Evolutionary conservation across 1,284 basidiomycete genomes (phyloP).

Genomic region (Tilletiaria anomala): DNA sequence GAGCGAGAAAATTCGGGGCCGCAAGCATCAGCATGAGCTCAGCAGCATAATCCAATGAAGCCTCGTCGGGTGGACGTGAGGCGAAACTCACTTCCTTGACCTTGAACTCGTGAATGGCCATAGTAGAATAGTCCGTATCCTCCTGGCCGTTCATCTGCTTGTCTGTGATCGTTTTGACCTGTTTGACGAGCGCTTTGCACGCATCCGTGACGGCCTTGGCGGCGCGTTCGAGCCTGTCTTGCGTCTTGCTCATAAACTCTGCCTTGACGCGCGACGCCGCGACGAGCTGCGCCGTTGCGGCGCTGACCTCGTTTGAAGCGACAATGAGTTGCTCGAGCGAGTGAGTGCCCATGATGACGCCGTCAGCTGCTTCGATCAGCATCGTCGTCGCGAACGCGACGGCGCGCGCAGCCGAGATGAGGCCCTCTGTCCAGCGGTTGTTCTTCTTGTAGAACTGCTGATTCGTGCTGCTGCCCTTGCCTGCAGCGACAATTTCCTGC

Average conservation of each 20-base stretch:
- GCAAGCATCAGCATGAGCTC: neutral
- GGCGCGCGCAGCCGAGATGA: conserved; percentile 92
- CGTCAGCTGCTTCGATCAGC: conserved; percentile 93
- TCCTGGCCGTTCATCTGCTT: conserved; percentile 60
- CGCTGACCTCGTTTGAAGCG: conserved; percentile 94
- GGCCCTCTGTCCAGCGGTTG: conserved; percentile 98
- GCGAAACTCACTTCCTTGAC: conserved; percentile 38
- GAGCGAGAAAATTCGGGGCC: neutral
- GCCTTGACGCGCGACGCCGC: conserved; percentile 97
- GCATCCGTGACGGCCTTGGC: conserved; percentile 97
- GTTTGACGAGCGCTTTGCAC: conserved; percentile 89
- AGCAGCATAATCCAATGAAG: neutral
- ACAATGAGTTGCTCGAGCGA: conserved; percentile 97
- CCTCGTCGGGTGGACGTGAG: neutral
- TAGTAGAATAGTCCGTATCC: conserved; percentile 72
- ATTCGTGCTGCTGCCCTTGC: conserved; percentile 68
- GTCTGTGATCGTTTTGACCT: conserved; percentile 87
- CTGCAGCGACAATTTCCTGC: conserved; percentile 91
- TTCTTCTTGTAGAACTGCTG: conserved; percentile 99
- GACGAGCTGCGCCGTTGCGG: conserved; percentile 91
- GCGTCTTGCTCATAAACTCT: conserved; percentile 94
- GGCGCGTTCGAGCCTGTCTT: conserved; percentile 85
- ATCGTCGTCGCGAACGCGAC: conserved; percentile 95
- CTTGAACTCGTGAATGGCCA: conserved; percentile 94
- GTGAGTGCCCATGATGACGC: conserved; percentile 88